Base-by-base conservation (phyloP, 345 rosid species). In the Citropsis articulata region DNA sequence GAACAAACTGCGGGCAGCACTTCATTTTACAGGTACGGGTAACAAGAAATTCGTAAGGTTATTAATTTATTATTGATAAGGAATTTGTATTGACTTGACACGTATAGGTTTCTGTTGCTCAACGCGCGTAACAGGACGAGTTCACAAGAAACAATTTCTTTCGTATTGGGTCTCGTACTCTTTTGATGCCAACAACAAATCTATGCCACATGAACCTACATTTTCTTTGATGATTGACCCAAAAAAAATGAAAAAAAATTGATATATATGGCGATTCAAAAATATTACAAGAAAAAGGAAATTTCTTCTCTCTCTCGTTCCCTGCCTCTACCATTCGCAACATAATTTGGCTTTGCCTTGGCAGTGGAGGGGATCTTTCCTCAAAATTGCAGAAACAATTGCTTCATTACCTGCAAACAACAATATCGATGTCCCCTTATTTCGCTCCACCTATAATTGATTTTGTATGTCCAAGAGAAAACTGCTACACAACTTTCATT, bases 201-300 rank as follows among this genome's bases (percentile, higher is more conserved):
- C 72, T 76, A 69, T 73, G 71, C 48, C 79, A 78, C 81, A 73
- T n/a, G 35, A 66, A 68, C 77, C 74, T 85, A 82, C 79, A 77
- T 53, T 68, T 82, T 76, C 77, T 83, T 80, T 40, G 66, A 55
- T 13, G 69, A 71, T 45, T 36, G 69, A 70, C 42, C 42, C 28
- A 5, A 48, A 71, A 69, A 57, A 48, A 73, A 36, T 36, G 40
- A 36, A 36, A 59, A 38, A 62, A 12, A 16, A 16, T 16, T 53
- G 22, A 0, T 35, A 77, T 65, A 79, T 74, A 72, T 66, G 36
- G 30, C 68, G 77, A 21, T 56, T 68, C 64, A 68, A 68, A 35
- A 80, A 80, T 35, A 63, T 76, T 75, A 82, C 76, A 75, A 28
- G 42, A 75, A 31, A 59, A 65, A 48, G 6, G 53, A 57, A 61